Base-by-base conservation (phyloP, 805 yeast genomes). In the Starmerella riodocensis region DNA sequence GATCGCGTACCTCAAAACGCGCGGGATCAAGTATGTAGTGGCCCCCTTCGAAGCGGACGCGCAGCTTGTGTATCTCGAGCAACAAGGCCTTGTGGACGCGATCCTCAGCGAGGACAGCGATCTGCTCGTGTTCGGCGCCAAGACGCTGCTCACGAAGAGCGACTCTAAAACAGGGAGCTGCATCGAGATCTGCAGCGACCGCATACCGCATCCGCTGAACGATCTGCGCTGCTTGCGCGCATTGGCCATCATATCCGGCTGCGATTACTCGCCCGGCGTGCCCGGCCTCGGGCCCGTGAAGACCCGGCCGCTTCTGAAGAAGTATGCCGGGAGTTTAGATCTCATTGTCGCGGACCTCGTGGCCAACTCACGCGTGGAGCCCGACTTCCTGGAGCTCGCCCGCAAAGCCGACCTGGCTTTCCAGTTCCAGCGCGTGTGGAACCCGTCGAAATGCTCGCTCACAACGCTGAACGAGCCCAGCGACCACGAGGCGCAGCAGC, bases 31-130 rank as follows among this genome's bases (percentile, higher is more conserved):
- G 43, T 88, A 72, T 52, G 71, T 91, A 6, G 98, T 91, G 7
- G 97, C 99, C 0, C 99, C 99, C 0, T 91, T 84, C 56, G 99
- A 91, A 61, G 98, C 98, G 0, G 99, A 91, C 57, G 79, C 98
- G 1, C 98, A 91, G 58, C 73, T 91, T 79, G 97, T 86, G 8
- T 84, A 76, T 52, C 66, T 91, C 31, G 97, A 88, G 55, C 71
- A 73, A 42, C 47, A 60, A 0, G 88, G 88, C 0, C 37, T 74
- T 1, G 88, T 84, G 5, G 78, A 84, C 45, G 97, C 88, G 0
- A 81, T 91, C 4, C 66, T 91, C 7, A 78, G 94, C 30, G 99
- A 91, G 54, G 99, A 91, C 56, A 85, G 96, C 0, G 99, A 91
- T 61, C 65, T 91, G 48, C 63, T 91, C 18, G 69, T 91, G 1